Base-by-base conservation (phyloP, 2,329 filamentous ascomycete species). In the Aspergillus luchuensis region DNA sequence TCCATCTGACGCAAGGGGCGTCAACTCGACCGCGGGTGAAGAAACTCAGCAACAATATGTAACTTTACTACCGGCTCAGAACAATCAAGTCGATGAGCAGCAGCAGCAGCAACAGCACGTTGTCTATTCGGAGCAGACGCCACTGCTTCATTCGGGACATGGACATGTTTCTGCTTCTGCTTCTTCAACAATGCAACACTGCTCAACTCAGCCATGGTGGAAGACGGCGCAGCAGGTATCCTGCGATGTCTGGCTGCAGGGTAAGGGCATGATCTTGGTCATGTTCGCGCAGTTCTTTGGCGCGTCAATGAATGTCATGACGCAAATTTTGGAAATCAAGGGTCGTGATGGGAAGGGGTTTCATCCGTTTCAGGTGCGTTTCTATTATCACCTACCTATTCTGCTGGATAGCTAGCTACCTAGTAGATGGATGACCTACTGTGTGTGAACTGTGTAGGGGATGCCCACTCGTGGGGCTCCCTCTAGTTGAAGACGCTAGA, bases 291-390 rank as follows among this genome's bases (percentile, higher is more conserved):
- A 96, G 75, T 79, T 95, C 38, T 97, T 97, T 68, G 91, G 89
- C 1, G 88, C 89, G 0, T 76, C 91, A 56, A 97, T 97, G 93
- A 96, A 95, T 73, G 85, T 96, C 8, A 87, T 87, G 43, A 91
- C 91, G 0, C 84, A 92, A 19, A 75, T 94, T 10, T 80, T 97
- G 41, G 91, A 96, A 72, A 81, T 85, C 38, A 81, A 86, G 66
- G 85, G 85, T 10, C 81, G 89, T 17, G 81, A 90, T 65, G 89
- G 86, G 57, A 82, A 87, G 50, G 86, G 86, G 2, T 89, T 96
- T 81, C 87, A 95, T 79, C 91, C 92, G 0, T 88, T 96, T 66
- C 91, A 95, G 74, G 81, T 83, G 69, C 48, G 71, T 58, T 28
- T 25, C 51, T 36, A 36, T 36, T 36, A 36, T 57, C 13, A 15